Conservation (phyloP, 768 basidiomycete genomes). For the Auricularia auricula-judae region DNA sequence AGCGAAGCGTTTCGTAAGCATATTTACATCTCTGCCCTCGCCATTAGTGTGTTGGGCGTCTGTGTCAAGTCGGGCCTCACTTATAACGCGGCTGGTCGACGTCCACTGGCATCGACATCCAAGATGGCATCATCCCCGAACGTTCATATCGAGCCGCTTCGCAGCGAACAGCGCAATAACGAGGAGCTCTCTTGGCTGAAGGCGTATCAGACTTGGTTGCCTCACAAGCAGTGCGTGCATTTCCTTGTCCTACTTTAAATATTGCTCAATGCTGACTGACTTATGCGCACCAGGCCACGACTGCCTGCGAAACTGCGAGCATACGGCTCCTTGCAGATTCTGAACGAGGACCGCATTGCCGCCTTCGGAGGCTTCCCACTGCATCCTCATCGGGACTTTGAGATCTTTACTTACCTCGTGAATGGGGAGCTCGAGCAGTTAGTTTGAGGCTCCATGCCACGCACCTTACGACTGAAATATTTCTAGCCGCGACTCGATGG, state of each 20-base stretch:
- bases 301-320: background rate
- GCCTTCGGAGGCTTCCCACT: conserved; percentile 76
- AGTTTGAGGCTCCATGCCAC: conserved; percentile 13
- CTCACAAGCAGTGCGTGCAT: background rate
- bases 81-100: no score
- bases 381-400: conserved; percentile 74
- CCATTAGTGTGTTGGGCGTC: no score
- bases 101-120: no score
- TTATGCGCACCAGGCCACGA: background rate
- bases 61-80: no score
- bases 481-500: conserved; percentile 78
- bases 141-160: background rate
- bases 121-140: background rate
- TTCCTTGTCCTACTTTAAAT: background rate
- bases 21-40: no score
- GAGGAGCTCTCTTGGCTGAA: background rate
- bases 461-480: background rate
- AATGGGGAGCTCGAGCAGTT: conserved; percentile 73
- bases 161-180: background rate
- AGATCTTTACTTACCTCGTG: conserved; percentile 87
- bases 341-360: conserved; percentile 84
- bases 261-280: background rate
- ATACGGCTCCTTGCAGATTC: conserved; percentile 72
- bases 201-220: background rate
- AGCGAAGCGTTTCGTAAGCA: no score